Base-by-base conservation (phyloP, 2,329 filamentous ascomycete genomes). In the Fusarium devonianum region DNA sequence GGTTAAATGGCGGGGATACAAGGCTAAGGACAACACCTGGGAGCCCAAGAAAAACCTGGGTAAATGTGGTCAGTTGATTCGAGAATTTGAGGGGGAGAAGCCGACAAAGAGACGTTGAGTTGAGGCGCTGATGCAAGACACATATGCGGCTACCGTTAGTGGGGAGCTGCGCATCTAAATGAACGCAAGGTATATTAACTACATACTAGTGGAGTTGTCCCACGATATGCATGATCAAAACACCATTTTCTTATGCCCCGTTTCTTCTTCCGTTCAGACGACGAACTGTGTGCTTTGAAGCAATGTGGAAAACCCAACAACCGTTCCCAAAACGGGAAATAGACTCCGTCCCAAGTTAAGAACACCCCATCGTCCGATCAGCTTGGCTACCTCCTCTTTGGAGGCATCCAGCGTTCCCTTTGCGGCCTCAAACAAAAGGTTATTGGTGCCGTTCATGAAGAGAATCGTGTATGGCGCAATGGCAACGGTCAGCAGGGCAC, bases 1-100 rank as follows among this genome's bases (percentile, higher is more conserved):
- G 4, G 73, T 85, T 42, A 81, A 83, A 64, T 84, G 81, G 82
- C 74, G 76, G 56, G 78, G 76, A 0, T 83, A 72, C 43, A 39
- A 69, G 0, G 53, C 58, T 1, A 65, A 69, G 13, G 63, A 78
- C 1, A 81, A 77, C 49, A 82, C 79, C 0, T 84, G 81, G 82
- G 81, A 83, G 68, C 78, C 78, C 2, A 74, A 70, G 60, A 62
- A 47, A 13, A 76, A 81, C 46, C 59, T 83, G 13, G 42, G 38
- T 0, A 70, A 75, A 3, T 79, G 78, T 44, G 46, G 53, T 8
- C 56, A 59, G 2, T 53, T 74, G 1, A 56, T 81, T 22, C 58
- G 61, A 8, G 66, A 60, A 2, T 79, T 73, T 47, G 72, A 78
- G 50, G 60, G 52, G 13, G 23, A 35, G 12, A n/a, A 38, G 10